Evolutionary conservation across 192 early-diverging fungal species (phyloP), one percentile per base, ranked within the genome.

Genomic region (Gorgonomyces haynaldii): DNA sequence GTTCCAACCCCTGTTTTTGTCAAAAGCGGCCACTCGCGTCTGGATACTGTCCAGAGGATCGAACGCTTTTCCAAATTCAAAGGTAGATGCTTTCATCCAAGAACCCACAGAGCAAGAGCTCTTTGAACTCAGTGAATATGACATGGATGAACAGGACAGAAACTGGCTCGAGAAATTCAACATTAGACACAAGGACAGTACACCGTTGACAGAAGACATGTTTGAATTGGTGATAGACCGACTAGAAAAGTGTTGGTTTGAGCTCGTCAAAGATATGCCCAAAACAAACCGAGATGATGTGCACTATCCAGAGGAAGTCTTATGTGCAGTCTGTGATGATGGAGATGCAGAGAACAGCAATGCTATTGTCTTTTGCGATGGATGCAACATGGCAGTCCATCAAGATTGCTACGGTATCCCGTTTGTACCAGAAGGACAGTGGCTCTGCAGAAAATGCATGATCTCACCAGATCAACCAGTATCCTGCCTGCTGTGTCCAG

Each of bases 341-440:
- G 87, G 89, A n/a, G 96, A 99, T 69, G 85, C 88, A 64, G 96
- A 99, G 67, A 99, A 99, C 60, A 83, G 85, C 58, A 99, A 99
- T 57, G 94, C 91, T 0, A 99, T 99, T 41, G 96, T 99, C 4
- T 99, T 95, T 54, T 99, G 96, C 69, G 96, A 99, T 64, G 96
- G 96, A 0, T 99, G 96, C 61, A 93, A 99, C 59, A 60, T 99
- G 40, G 94, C 93, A 1, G 96, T 99, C 6, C 96, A 99, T 70
- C 96, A 99, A 84, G 93, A 97, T 60, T 99, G 96, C 61, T 99
- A 99, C 62, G 96, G 96, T 17, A 81, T 99, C 32, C 94, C 96
- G 1, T 97, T 86, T 60, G 96, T 99, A 41, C 96, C 96, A 7
- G 96, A 99, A 70, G 96, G 94, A 8, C 94, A 95, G 61, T 99